Evolutionary conservation across 1,284 basidiomycete genomes (phyloP), one percentile per base, ranked within the genome.

Genomic region (Wolfiporia cocos): DNA sequence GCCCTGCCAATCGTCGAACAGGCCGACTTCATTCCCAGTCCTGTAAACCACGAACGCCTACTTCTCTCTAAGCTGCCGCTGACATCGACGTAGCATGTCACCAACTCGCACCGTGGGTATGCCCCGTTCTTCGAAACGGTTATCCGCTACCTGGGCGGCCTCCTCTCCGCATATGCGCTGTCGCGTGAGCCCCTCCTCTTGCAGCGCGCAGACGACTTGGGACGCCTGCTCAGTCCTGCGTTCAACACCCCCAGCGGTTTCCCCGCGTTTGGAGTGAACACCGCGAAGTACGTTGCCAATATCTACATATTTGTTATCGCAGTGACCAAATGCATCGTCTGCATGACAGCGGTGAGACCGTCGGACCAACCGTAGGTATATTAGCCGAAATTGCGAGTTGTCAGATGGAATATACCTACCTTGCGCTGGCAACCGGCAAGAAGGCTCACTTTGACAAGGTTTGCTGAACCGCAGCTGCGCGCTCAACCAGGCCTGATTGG

Each of bases 91-190:
- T 34, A 39, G 37, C 21, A 32, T 31, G 37, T 31, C 22, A 39
- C 43, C 10, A 29, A 42, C 31, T n/a, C 12, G 12, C 26, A 39
- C n/a, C 9, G 17, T 33, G 21, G 17, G 29, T 66, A 58, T 43
- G 73, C 68, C 1, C 74, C 73, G 2, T 82, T 86, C 53, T 88
- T 88, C 53, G 86, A 89, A 57, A 87, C 84, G 0, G 74, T 76
- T 34, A 88, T 88, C 50, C 77, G 83, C 2, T 86, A 86, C 57
- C 71, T 89, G 7, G 85, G 85, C 7, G 83, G 84, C 9, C 59
- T 86, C 1, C 66, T 88, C 3, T 78, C 82, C 7, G 83, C 82
- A 0, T 81, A 86, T 52, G 80, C 84, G 20, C 68, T 88, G 1
- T 80, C 81, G 0, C 68, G 68, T 12, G 76, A 84, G 48, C 61